Conservation (phyloP, 805 yeast species). For the Myxozyma mucilagina region DNA sequence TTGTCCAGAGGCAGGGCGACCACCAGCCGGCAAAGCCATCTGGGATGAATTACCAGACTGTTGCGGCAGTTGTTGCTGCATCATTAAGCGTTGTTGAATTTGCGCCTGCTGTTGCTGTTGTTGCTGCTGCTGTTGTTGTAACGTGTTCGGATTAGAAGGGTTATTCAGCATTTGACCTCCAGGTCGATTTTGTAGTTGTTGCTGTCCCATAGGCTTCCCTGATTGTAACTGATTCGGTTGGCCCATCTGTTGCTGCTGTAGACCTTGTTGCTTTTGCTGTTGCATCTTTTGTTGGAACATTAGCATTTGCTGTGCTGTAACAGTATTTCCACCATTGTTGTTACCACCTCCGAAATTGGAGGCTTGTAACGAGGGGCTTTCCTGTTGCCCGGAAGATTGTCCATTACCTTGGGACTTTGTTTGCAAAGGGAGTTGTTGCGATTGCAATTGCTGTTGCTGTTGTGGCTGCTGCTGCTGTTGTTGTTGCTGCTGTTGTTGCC, state of each 20-base stretch:
- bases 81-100: conserved; percentile 11
- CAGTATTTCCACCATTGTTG: conserved; percentile 3
- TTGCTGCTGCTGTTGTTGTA: conserved; percentile 17
- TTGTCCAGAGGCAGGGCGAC: conserved; percentile 31
- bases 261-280: conserved; percentile 16
- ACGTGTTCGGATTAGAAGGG: conserved; percentile 20
- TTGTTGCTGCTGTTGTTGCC: conserved; percentile 20
- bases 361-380: not conserved
- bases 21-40: conserved; percentile 28
- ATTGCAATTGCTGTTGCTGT: conserved; percentile 9
- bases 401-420: conserved; percentile 6
- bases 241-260: conserved; percentile 9
- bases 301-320: not conserved
- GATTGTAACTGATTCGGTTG: conserved; percentile 22
- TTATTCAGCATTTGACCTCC: conserved; percentile 21
- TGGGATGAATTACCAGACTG: conserved; percentile 2
- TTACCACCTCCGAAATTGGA: not conserved
- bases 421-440: conserved; percentile 16
- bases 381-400: not conserved
- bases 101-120: conserved; percentile 8
- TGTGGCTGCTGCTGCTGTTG: conserved; percentile 4
- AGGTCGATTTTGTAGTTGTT: conserved; percentile 25
- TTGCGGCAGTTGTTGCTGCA: not conserved
- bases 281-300: conserved; percentile 14
- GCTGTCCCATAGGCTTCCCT: not conserved